Percentiles rank a stretch among this genome's conserved stretches.
These are phyloP conservation scores for Sclerotinia subarctica DNA, from an alignment of 2,329 filamentous ascomycete genomes.

Conservation along the genomic window DNA sequence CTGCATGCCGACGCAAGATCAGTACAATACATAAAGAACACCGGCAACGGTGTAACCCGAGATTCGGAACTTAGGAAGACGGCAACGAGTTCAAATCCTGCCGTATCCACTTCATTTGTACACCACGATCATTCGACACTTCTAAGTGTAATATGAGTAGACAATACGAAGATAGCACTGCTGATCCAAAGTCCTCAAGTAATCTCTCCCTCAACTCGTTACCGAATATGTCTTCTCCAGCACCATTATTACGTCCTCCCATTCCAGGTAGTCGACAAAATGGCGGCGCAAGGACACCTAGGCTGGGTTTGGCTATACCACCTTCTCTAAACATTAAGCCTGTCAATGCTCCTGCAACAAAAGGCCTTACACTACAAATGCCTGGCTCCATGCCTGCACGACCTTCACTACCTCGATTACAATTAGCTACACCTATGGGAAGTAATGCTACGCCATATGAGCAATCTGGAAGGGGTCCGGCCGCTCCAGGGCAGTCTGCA, in stretches of 20 bases:
- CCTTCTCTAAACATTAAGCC: constrained; percentile 80
- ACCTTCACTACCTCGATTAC: constrained; percentile 72
- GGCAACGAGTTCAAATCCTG: constrained; percentile 17
- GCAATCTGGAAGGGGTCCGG: constrained; percentile 46
- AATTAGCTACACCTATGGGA: constrained; percentile 85
- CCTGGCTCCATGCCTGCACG: constrained; percentile 34
- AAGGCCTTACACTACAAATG: constrained; percentile 36
- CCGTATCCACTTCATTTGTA: constrained; percentile 26
- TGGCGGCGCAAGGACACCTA: constrained; percentile 36
- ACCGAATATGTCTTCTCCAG: constrained; percentile 39
- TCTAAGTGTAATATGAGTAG: constrained; percentile 13
- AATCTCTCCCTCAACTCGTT: constrained; percentile 24
- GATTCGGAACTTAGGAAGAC: constrained; percentile 21
- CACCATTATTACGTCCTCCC: constrained; percentile 39
- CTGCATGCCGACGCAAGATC: constrained; percentile 33
- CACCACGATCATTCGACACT: constrained; percentile 16
- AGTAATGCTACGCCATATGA: constrained; percentile 70
- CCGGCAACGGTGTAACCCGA: constrained; percentile 28
- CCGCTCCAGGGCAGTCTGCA: constrained; percentile 61
- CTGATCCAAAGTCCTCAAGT: constrained; percentile 28
- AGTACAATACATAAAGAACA: constrained; percentile 27
- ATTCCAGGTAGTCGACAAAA: constrained; percentile 38
- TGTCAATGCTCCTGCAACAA: constrained; percentile 44
- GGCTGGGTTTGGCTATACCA: constrained; percentile 83
- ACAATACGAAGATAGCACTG: constrained; percentile 25